These are phyloP conservation scores for Lindgomyces ingoldianus DNA, from an alignment of 495 filamentous ascomycete genomes.

Conservation along the genomic window DNA sequence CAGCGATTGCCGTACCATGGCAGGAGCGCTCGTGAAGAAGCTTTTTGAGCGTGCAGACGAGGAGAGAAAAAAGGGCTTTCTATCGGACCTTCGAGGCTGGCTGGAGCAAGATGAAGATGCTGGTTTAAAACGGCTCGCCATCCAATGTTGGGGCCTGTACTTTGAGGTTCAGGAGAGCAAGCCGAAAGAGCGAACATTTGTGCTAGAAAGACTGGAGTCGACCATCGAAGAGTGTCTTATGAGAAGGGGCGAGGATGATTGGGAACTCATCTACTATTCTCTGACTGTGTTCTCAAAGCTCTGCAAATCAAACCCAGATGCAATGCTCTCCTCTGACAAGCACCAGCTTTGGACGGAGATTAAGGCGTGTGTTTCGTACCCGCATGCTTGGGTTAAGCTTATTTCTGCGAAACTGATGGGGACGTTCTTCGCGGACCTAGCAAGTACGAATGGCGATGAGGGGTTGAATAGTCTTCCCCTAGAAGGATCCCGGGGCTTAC, in stretches of 20 bases:
- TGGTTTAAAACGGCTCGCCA: constrained; percentile 66
- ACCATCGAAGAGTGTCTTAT: constrained; percentile 45
- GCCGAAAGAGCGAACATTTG: constrained; percentile 60
- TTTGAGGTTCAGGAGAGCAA: constrained; percentile 67
- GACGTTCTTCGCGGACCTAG: constrained; percentile 75
- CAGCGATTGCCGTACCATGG: constrained; percentile 79
- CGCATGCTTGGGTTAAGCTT: constrained; percentile 73
- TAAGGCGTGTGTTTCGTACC: constrained; percentile 67
- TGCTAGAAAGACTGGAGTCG: constrained; percentile 32
- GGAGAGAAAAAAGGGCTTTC: constrained; percentile 67
- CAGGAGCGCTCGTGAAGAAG: constrained; percentile 73
- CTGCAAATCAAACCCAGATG: constrained; percentile 62
- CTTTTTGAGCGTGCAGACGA: constrained; percentile 76
- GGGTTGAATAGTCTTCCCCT: constrained; percentile 62
- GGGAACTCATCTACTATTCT: constrained; percentile 77
- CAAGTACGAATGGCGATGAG: constrained; percentile 57
- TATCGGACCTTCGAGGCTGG: constrained; percentile 73
- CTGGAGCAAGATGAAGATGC: constrained; percentile 68
- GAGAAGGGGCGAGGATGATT: constrained; percentile 57
- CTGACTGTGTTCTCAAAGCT: constrained; percentile 69
- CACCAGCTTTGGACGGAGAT: constrained; percentile 66
- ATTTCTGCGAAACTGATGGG: constrained; percentile 74
- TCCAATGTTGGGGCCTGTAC: constrained; percentile 81
- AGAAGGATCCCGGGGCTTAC: constrained; percentile 67
- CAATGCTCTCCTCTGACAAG: constrained; percentile 58